Conservation (phyloP, 768 basidiomycete species). For the Sutorius australiensis region DNA sequence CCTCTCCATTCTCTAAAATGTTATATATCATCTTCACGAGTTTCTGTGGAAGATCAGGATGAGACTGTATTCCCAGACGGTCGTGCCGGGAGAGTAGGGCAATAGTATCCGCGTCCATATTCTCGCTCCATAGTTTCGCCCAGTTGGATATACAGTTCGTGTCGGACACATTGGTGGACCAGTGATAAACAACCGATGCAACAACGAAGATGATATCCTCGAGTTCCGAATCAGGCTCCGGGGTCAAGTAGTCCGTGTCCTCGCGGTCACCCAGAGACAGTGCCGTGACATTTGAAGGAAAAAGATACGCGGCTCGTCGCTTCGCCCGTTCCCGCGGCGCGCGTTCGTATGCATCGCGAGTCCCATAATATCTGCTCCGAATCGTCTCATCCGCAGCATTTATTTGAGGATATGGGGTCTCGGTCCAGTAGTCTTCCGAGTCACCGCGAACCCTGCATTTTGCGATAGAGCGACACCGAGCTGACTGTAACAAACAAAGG, state of each 20-base stretch:
- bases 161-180: neutral
- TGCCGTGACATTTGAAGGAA: neutral
- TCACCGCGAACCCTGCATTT: slow-evolving; percentile 16
- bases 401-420: neutral
- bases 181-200: neutral
- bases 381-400: neutral
- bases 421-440: too few relatives aligned
- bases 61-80: neutral
- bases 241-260: neutral
- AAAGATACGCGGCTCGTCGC: neutral
- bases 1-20: neutral
- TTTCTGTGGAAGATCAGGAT: neutral
- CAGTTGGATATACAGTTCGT: neutral
- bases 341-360: neutral
- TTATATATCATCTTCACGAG: neutral
- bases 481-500: slow-evolving; percentile 24
- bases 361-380: neutral
- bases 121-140: neutral
- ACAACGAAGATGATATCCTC: neutral
- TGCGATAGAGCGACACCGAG: slow-evolving; percentile 35
- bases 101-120: neutral
- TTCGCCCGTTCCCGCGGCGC: neutral
- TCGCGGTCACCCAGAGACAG: neutral
- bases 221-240: neutral
- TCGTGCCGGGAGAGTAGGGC: neutral